Percentiles rank a stretch among this genome's conserved stretches.
phyloP scores from a whole-genome alignment of 179 eudicot species.

The Gypsophila paniculata region DNA sequence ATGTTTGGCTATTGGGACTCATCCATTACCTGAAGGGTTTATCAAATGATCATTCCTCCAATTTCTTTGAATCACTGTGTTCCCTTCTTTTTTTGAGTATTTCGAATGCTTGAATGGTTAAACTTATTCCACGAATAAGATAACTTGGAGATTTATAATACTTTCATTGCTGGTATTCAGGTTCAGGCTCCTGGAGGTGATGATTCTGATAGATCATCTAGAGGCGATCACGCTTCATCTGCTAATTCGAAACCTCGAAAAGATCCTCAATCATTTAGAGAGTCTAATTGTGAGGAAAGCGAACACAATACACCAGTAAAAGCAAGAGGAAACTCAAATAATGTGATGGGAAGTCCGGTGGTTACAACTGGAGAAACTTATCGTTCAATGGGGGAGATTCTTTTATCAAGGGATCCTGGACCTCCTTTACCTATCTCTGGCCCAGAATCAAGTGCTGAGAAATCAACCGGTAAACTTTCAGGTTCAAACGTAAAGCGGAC shows the following conservation, averaged over 20 bases:
- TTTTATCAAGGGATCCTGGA: slow-evolving; percentile 81
- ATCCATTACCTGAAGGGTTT: neutral
- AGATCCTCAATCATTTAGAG: slow-evolving; percentile 41
- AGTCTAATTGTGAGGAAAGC: slow-evolving; percentile 36
- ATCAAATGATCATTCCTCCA: neutral
- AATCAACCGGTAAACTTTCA: slow-evolving; percentile 42
- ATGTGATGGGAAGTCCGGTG: slow-evolving; percentile 38
- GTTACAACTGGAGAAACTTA: slow-evolving; percentile 45
- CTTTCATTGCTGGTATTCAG: slow-evolving; percentile 24
- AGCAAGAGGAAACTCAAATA: slow-evolving; percentile 32
- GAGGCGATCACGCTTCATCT: slow-evolving; percentile 34
- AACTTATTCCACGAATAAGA: neutral
- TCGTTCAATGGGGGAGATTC: slow-evolving; percentile 75
- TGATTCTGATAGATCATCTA: slow-evolving; percentile 71
- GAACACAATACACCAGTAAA: slow-evolving; percentile 43
- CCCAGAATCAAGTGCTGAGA: slow-evolving; percentile 57
- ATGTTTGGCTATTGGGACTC: neutral
- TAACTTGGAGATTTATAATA: slow-evolving; percentile 1
- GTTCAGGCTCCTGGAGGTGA: slow-evolving; percentile 59
- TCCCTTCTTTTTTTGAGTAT: slow-evolving; percentile 1
- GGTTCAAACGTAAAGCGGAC: slow-evolving; percentile 61
- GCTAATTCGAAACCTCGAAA: slow-evolving; percentile 43
- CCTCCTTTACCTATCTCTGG: slow-evolving; percentile 49
- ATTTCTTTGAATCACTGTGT: neutral
- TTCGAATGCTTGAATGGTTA: neutral